Conservation (phyloP, 1,284 basidiomycete genomes). For the Cryptococcus sp. region DNA sequence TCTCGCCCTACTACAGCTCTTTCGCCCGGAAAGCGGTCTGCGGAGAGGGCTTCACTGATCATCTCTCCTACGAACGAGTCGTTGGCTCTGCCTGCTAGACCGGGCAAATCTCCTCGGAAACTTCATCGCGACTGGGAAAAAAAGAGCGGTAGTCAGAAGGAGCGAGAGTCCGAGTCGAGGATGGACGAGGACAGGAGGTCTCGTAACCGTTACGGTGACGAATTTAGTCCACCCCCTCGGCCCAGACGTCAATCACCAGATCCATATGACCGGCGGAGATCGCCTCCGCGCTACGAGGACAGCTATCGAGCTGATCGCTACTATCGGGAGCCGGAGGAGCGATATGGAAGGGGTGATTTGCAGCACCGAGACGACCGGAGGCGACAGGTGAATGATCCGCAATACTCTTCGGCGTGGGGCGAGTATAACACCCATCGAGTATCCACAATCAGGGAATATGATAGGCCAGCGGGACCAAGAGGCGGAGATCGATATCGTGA, state of each 20-base stretch:
- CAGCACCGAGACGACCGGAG: background rate
- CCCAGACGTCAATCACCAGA: conserved; percentile 1
- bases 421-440: conserved; percentile 4
- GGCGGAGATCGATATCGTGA: conserved; percentile 3
- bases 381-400: background rate
- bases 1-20: background rate
- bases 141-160: background rate
- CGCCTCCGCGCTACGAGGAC: conserved; percentile 1
- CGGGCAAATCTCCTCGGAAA: background rate
- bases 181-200: background rate
- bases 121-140: background rate
- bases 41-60: background rate
- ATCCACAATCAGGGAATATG: background rate
- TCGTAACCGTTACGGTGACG: background rate
- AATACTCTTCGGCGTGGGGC: conserved; percentile 3
- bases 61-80: background rate
- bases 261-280: background rate
- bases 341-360: conserved; percentile 2
- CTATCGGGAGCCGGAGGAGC: background rate
- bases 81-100: background rate
- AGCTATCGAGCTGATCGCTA: conserved; percentile 1
- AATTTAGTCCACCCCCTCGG: background rate
- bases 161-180: background rate
- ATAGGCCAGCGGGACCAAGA: background rate
- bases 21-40: background rate